Evolutionary conservation across 1,284 basidiomycete genomes (phyloP).

Genomic region (Moniliophthora roreri): DNA sequence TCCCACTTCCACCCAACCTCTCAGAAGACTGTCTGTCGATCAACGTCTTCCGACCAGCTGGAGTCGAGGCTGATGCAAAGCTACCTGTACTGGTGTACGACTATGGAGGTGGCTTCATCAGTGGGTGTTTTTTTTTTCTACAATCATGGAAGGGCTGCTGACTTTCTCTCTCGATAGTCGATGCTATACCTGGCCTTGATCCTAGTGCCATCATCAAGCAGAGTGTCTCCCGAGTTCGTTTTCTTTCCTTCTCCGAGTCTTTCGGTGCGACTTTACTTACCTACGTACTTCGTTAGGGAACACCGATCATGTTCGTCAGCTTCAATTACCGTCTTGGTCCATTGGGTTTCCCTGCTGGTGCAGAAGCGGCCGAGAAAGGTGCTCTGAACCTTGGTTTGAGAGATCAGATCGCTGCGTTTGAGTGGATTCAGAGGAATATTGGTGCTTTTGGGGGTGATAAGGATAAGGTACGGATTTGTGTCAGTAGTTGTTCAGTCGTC

Average conservation of each 20-base stretch:
- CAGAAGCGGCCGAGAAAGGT: slow-evolving; percentile 27
- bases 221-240: slow-evolving; percentile 42
- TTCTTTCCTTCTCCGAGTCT: background rate
- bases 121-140: slow-evolving; percentile 20
- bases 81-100: slow-evolving; percentile 37
- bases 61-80: slow-evolving; percentile 20
- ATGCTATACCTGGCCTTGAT: slow-evolving; percentile 32
- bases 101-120: slow-evolving; percentile 30
- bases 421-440: slow-evolving; percentile 38
- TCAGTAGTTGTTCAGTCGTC: background rate
- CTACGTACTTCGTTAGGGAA: slow-evolving; percentile 31
- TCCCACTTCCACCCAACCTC: slow-evolving; percentile 14
- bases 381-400: slow-evolving; percentile 34
- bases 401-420: slow-evolving; percentile 32
- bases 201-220: slow-evolving; percentile 43
- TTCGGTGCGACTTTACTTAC: background rate
- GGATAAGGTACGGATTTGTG: slow-evolving; percentile 22
- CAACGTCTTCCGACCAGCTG: slow-evolving; percentile 44
- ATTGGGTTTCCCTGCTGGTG: slow-evolving; percentile 38
- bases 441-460: slow-evolving; percentile 39
- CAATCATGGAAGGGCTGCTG: slow-evolving; percentile 32
- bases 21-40: slow-evolving; percentile 51
- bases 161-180: slow-evolving; percentile 35
- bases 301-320: slow-evolving; percentile 55
- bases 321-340: slow-evolving; percentile 43